Percentiles rank a stretch among this genome's conserved stretches.
phyloP scores from a whole-genome alignment of 345 rosid species.

The Hypericum androsaemum region DNA sequence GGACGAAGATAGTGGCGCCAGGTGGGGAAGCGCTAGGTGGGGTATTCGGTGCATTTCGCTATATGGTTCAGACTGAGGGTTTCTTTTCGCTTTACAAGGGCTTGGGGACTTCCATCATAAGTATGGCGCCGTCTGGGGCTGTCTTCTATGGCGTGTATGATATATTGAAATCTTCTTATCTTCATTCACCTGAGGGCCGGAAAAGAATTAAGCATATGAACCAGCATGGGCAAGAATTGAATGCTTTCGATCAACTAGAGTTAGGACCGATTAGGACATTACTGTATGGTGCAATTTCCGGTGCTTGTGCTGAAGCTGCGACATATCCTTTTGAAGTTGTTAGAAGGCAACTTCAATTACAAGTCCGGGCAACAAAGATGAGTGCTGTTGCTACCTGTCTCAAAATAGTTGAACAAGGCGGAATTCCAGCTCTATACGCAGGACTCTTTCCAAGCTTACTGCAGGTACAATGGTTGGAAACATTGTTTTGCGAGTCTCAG shows the following conservation, averaged over 20 bases:
- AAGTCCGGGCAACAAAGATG: conserved; percentile 45
- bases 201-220: conserved; percentile 53
- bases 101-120: conserved; percentile 53
- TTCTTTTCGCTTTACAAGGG: conserved; percentile 68
- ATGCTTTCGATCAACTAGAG: conserved; percentile 64
- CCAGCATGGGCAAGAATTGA: conserved; percentile 41
- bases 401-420: conserved; percentile 56
- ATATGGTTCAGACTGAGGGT: conserved; percentile 60
- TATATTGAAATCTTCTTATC: conserved; percentile 51
- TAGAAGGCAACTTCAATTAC: conserved; percentile 65
- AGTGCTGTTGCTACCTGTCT: conserved; percentile 47
- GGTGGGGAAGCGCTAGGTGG: conserved; percentile 75
- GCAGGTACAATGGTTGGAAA: conserved; percentile 34
- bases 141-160: conserved; percentile 69
- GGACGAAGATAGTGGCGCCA: conserved; percentile 65
- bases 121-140: conserved; percentile 75
- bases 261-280: conserved; percentile 62
- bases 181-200: conserved; percentile 52
- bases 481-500: too few species aligned
- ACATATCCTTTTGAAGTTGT: conserved; percentile 74
- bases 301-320: conserved; percentile 75
- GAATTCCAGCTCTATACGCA: conserved; percentile 58
- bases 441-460: conserved; percentile 68
- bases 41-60: conserved; percentile 48
- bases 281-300: conserved; percentile 60